Evolutionary conservation across 2,329 filamentous ascomycete species (phyloP).

Genomic region (Metarhizium humberi): DNA sequence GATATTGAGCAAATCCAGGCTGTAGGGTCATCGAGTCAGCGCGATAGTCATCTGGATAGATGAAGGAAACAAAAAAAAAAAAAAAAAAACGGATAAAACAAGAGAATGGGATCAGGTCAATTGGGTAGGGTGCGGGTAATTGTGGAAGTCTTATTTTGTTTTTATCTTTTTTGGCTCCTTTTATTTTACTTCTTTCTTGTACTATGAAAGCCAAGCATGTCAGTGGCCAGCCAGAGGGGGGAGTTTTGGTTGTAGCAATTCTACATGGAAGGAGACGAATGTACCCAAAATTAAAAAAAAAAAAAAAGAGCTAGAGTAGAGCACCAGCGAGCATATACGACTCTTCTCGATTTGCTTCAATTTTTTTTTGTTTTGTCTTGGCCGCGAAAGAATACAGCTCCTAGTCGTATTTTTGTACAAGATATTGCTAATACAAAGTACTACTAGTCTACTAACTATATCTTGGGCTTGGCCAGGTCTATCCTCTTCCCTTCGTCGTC

Average conservation of each 20-base stretch:
- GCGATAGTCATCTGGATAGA: conserved; percentile 10
- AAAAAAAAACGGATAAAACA: background rate
- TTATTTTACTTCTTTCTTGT: conserved; percentile 1
- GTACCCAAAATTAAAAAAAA: background rate
- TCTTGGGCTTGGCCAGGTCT: conserved; percentile 35
- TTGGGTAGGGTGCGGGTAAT: conserved; percentile 2
- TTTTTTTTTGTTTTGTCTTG: no score
- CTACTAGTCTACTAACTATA: conserved; percentile 17
- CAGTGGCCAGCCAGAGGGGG: background rate
- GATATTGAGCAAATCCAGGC: conserved; percentile 54
- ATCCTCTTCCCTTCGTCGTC: conserved; percentile 66
- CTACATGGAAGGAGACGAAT: background rate
- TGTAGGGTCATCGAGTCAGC: conserved; percentile 34
- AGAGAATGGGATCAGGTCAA: conserved; percentile 4
- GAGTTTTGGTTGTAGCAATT: background rate
- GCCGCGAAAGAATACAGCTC: no score
- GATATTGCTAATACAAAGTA: no score
- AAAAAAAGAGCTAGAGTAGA: background rate
- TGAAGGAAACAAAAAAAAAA: background rate
- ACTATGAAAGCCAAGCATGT: background rate
- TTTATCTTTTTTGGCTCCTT: conserved; percentile 1
- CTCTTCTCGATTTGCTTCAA: background rate
- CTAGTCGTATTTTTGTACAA: no score
- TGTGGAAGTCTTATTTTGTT: background rate
- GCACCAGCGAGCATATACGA: background rate